These are phyloP conservation scores for Cicer arietinum DNA, from an alignment of 306 rosid species.

Conservation along the genomic window DNA sequence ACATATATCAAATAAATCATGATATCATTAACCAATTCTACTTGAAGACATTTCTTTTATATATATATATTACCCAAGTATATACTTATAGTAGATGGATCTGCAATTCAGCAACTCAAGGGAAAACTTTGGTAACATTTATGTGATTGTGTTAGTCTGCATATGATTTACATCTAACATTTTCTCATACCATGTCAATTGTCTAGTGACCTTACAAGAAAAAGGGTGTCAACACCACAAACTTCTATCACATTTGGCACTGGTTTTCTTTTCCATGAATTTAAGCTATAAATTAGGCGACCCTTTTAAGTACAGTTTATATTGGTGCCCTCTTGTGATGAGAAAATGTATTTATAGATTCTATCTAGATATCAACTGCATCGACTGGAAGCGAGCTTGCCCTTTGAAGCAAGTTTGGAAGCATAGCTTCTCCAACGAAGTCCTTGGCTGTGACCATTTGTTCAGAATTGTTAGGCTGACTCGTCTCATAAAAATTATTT, in stretches of 20 bases:
- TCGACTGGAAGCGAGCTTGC: conserved; percentile 98
- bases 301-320: conserved; percentile 24
- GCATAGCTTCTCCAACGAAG: conserved; percentile 64
- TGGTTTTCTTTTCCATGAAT: conserved; percentile 35
- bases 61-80: no score
- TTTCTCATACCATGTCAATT: conserved; percentile 26
- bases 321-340: conserved; percentile 28
- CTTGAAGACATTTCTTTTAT: conserved; percentile 12
- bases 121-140: conserved; percentile 28
- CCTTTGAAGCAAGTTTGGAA: conserved; percentile 78
- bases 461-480: conserved; percentile 55
- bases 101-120: conserved; percentile 35
- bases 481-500: conserved; percentile 36
- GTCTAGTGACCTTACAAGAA: conserved; percentile 35
- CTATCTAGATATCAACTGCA: conserved; percentile 75
- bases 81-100: conserved; percentile 31
- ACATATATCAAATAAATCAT: conserved; percentile 29
- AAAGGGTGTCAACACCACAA: conserved; percentile 39
- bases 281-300: conserved; percentile 14
- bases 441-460: conserved; percentile 60
- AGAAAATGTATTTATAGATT: conserved; percentile 42
- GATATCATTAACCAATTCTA: conserved; percentile 14
- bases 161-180: conserved; percentile 44
- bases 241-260: conserved; percentile 35
- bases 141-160: conserved; percentile 44